phyloP scores from a whole-genome alignment of 1,284 basidiomycete genomes.

The Polyporus tsugae region DNA sequence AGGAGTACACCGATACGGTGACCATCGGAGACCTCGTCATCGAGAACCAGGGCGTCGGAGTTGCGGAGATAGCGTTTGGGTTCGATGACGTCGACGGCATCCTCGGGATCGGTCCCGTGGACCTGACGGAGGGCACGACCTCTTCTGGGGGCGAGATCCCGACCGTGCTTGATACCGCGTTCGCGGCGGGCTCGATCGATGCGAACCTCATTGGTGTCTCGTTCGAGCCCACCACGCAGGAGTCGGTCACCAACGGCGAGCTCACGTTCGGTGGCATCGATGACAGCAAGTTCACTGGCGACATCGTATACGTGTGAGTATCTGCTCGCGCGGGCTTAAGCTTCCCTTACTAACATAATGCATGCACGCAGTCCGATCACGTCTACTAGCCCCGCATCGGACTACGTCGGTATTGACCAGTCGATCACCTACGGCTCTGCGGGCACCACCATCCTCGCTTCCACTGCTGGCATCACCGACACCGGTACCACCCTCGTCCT shows the following conservation, averaged over 20 bases:
- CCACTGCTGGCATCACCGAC: constrained; percentile 39
- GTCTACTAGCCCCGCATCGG: constrained; percentile 48
- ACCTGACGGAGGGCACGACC: constrained; percentile 27
- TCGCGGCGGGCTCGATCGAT: constrained; percentile 37
- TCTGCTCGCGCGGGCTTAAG: constrained; percentile 45
- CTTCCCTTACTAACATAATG: background rate
- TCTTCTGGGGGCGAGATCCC: constrained; percentile 44
- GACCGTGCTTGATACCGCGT: constrained; percentile 54
- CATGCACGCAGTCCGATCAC: constrained; percentile 54
- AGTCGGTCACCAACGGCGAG: constrained; percentile 35
- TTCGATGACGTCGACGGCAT: constrained; percentile 57
- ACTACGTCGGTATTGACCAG: constrained; percentile 63
- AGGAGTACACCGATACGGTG: constrained; percentile 53
- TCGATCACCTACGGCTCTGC: constrained; percentile 49
- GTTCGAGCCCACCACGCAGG: constrained; percentile 50
- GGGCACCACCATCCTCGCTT: constrained; percentile 36
- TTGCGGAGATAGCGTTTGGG: constrained; percentile 51
- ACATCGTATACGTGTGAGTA: background rate
- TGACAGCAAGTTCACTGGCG: background rate
- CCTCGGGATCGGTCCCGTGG: constrained; percentile 54
- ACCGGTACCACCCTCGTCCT: constrained; percentile 45
- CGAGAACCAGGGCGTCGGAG: constrained; percentile 62
- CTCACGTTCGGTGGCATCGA: constrained; percentile 2
- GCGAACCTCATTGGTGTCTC: constrained; percentile 52
- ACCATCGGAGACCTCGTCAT: constrained; percentile 43